phyloP scores from a whole-genome alignment of 2,329 filamentous ascomycete genomes.

The Exserohilum turcica region DNA sequence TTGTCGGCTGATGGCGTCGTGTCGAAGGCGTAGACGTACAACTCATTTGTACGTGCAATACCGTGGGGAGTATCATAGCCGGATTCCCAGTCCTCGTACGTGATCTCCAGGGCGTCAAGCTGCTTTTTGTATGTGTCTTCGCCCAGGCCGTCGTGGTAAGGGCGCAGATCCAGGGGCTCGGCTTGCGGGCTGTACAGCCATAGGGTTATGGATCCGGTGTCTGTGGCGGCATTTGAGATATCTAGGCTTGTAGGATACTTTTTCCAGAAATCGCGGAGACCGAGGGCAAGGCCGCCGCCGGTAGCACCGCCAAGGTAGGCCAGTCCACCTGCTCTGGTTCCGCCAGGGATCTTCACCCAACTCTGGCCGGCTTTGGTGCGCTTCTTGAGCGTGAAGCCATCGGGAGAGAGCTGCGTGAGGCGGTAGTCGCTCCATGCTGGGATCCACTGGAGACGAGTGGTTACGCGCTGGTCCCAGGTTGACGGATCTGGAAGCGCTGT shows the following conservation, averaged over 20 bases:
- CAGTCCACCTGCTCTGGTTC: slow-evolving; percentile 61
- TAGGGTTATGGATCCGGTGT: slow-evolving; percentile 60
- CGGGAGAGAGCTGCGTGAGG: slow-evolving; percentile 62
- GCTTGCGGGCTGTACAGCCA: slow-evolving; percentile 66
- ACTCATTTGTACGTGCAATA: slow-evolving; percentile 63
- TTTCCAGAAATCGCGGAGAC: slow-evolving; percentile 67
- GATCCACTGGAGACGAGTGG: slow-evolving; percentile 60
- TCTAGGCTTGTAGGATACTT: slow-evolving; percentile 65
- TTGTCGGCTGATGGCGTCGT: slow-evolving; percentile 57
- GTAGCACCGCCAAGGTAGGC: slow-evolving; percentile 64
- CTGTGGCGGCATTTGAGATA: slow-evolving; percentile 56
- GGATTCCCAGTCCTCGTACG: slow-evolving; percentile 66
- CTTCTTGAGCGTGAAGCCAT: slow-evolving; percentile 66
- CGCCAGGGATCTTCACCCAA: slow-evolving; percentile 64
- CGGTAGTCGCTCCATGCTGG: slow-evolving; percentile 64
- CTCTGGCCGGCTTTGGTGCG: slow-evolving; percentile 62
- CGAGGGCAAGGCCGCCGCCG: slow-evolving; percentile 63
- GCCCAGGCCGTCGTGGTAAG: slow-evolving; percentile 64
- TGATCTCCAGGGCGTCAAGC: slow-evolving; percentile 65
- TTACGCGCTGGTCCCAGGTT: slow-evolving; percentile 56
- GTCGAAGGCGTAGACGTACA: slow-evolving; percentile 60
- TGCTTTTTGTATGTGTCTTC: slow-evolving; percentile 62
- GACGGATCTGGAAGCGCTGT: slow-evolving; percentile 46
- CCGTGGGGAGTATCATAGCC: slow-evolving; percentile 63
- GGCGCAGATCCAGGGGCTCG: slow-evolving; percentile 60